Evolutionary conservation across 176 grass and related monocot species (phyloP).

Genomic region (Zizania latifolia): DNA sequence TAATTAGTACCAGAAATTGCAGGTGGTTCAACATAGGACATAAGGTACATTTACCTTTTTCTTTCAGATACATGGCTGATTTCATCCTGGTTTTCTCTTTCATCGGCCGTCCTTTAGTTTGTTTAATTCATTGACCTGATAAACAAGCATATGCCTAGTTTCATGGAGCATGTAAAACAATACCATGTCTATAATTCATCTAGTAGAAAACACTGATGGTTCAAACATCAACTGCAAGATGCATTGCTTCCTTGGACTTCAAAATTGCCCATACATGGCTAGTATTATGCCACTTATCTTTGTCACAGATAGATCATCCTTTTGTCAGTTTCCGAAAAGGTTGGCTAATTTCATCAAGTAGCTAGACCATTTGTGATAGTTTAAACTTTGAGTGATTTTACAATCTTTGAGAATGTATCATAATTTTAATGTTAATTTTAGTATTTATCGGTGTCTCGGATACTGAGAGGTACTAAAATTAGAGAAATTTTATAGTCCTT

Average conservation of each 20-base stretch:
- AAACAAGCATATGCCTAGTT: conserved; percentile 26
- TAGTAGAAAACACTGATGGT: conserved; percentile 24
- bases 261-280: conserved; percentile 21
- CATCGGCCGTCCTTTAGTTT: conserved; percentile 31
- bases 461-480: no score
- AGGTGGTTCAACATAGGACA: conserved; percentile 35
- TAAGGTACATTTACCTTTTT: conserved; percentile 21
- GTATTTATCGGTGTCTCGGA: no score
- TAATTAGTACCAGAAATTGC: conserved; percentile 36
- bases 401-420: no score
- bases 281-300: conserved; percentile 30
- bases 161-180: conserved; percentile 15
- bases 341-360: conserved; percentile 14
- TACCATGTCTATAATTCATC: conserved; percentile 26
- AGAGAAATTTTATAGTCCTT: no score
- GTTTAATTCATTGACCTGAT: conserved; percentile 24
- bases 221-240: conserved; percentile 22
- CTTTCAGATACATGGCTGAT: conserved; percentile 30
- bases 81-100: conserved; percentile 37
- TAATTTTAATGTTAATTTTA: no score
- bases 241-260: conserved; percentile 33
- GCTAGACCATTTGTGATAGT: background rate
- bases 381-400: background rate
- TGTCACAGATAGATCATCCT: conserved; percentile 16
- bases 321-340: conserved; percentile 9